Conservation (phyloP, 129 eudicot genomes). For the Silybum marianum region DNA sequence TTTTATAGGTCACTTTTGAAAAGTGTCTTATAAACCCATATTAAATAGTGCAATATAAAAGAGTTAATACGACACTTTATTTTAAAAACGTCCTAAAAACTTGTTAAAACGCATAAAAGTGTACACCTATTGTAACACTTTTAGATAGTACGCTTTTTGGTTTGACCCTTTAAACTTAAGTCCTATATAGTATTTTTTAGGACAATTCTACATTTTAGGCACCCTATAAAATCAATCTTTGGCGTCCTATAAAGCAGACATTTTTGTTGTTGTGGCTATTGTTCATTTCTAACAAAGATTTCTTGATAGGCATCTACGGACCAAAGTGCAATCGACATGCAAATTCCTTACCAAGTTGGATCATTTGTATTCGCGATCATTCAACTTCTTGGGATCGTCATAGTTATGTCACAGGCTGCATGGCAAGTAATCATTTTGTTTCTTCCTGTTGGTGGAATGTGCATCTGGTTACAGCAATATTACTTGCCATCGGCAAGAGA, state of each 20-base stretch:
- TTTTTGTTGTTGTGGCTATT: background rate
- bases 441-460: conserved; percentile 34
- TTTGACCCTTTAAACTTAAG: too few relatives aligned
- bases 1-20: too few relatives aligned
- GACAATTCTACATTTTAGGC: too few relatives aligned
- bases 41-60: too few relatives aligned
- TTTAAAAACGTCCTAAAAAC: background rate
- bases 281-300: background rate
- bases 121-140: background rate
- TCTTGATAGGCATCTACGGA: conserved; percentile 41
- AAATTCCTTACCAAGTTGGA: conserved; percentile 35
- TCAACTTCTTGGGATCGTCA: conserved; percentile 37
- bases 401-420: conserved; percentile 35
- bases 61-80: background rate
- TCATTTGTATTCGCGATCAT: conserved; percentile 31
- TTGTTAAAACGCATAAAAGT: too few relatives aligned
- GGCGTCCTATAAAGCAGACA: background rate
- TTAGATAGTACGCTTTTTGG: too few relatives aligned
- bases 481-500: conserved; percentile 54
- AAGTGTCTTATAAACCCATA: background rate
- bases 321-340: conserved; percentile 41
- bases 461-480: conserved; percentile 45
- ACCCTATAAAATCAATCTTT: background rate
- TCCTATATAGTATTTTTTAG: too few relatives aligned
- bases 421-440: conserved; percentile 35